phyloP scores from a whole-genome alignment of 768 basidiomycete species.

The Trametes cingulata region DNA sequence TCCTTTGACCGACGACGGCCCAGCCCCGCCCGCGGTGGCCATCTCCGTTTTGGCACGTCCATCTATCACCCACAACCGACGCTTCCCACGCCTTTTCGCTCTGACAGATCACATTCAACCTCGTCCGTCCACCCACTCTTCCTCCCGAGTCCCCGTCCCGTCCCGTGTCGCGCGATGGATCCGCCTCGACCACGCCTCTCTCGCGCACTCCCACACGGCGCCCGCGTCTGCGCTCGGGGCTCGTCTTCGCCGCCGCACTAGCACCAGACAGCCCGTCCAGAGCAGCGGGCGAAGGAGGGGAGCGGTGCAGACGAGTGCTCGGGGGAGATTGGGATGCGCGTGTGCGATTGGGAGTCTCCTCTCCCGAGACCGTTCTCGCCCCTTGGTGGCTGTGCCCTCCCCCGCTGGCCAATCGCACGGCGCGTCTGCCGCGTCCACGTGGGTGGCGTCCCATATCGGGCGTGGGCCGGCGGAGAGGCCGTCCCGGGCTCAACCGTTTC shows the following conservation, averaged over 20 bases:
- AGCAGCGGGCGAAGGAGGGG: too few species aligned
- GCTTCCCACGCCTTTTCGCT: background rate
- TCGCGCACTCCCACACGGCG: background rate
- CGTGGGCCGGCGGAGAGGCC: background rate
- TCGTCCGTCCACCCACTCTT: background rate
- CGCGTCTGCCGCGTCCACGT: background rate
- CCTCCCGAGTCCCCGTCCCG: too few species aligned
- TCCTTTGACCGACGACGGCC: too few species aligned
- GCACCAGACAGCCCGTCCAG: too few species aligned
- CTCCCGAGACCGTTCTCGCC: constrained; percentile 19
- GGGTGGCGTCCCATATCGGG: background rate
- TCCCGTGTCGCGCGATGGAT: background rate
- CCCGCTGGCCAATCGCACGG: background rate
- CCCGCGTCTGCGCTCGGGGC: background rate
- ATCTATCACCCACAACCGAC: constrained; percentile 15
- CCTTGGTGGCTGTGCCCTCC: constrained; percentile 16
- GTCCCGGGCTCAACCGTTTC: background rate
- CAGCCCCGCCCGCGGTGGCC: too few species aligned
- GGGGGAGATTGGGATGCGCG: background rate
- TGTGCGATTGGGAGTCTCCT: background rate
- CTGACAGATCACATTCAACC: constrained; percentile 8
- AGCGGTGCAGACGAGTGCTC: too few species aligned
- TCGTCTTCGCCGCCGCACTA: too few species aligned
- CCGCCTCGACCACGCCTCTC: background rate
- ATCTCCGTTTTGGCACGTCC: constrained; percentile 2